Evolutionary conservation across 306 rosid species (phyloP).

Genomic region (Casuarina equisetifolia): DNA sequence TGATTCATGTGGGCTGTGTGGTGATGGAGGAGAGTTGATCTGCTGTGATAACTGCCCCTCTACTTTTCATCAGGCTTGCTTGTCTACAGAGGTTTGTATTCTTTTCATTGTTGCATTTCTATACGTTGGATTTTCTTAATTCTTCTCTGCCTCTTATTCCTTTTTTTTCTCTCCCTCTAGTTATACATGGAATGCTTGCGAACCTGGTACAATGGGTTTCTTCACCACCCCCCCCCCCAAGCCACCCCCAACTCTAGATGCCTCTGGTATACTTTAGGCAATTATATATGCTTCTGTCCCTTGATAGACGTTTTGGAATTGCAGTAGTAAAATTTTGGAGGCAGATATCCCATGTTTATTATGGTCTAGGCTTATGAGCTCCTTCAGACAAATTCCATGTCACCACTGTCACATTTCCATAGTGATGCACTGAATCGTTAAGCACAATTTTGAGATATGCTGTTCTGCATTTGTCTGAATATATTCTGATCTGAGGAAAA

Average conservation of each 20-base stretch:
- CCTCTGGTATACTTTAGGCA: not conserved
- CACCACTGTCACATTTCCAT: not conserved
- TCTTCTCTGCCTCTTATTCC: slow-evolving; percentile 6
- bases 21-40: slow-evolving; percentile 91
- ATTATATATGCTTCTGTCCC: not conserved
- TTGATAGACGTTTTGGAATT: not conserved
- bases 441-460: not conserved
- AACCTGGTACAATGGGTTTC: not conserved
- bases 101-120: slow-evolving; percentile 17
- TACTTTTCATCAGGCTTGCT: slow-evolving; percentile 84
- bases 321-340: not conserved
- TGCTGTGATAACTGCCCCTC: slow-evolving; percentile 98
- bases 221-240: too few species aligned
- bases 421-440: not conserved
- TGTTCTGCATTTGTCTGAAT: not conserved
- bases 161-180: not conserved
- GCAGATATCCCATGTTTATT: not conserved
- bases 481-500: not conserved
- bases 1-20: slow-evolving; percentile 94
- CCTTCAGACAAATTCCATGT: not conserved
- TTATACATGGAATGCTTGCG: not conserved
- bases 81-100: slow-evolving; percentile 75
- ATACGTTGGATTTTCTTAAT: slow-evolving; percentile 26
- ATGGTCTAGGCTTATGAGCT: not conserved
- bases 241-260: not conserved